Evolutionary conservation across 2,329 filamentous ascomycete genomes (phyloP).

Genomic region (Hymenoscyphus fructigenus): DNA sequence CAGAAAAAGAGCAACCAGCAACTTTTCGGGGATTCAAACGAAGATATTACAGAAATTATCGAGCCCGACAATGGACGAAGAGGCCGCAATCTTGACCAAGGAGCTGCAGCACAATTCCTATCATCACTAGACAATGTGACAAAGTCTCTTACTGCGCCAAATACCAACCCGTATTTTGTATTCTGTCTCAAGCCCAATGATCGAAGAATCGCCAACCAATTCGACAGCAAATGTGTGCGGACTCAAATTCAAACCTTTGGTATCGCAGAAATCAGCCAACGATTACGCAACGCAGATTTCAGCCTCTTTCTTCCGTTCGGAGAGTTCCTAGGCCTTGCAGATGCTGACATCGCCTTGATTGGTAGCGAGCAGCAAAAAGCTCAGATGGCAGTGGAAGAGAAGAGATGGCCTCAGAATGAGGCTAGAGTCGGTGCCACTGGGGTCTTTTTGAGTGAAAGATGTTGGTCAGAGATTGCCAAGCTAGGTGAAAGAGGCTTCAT

Average conservation of each 20-base stretch:
- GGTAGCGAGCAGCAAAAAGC: conserved; percentile 91
- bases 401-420: conserved; percentile 89
- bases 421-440: conserved; percentile 88
- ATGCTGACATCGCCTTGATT: conserved; percentile 80
- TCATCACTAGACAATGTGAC: conserved; percentile 87
- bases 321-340: conserved; percentile 87
- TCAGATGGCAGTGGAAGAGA: conserved; percentile 87
- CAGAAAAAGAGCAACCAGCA: conserved; percentile 37
- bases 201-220: conserved; percentile 94
- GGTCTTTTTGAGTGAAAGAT: conserved; percentile 91
- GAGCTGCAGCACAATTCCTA: conserved; percentile 89
- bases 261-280: conserved; percentile 94
- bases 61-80: conserved; percentile 42
- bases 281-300: conserved; percentile 90
- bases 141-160: conserved; percentile 76
- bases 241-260: conserved; percentile 93
- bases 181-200: conserved; percentile 98
- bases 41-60: conserved; percentile 49
- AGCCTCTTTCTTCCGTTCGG: conserved; percentile 93
- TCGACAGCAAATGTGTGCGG: conserved; percentile 97
- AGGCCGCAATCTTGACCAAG: conserved; percentile 62
- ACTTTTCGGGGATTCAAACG: conserved; percentile 33
- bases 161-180: conserved; percentile 91
- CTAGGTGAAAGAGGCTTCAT: conserved; percentile 62
- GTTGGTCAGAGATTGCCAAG: conserved; percentile 88